A percentile compares a stretch with the other conserved stretches of the same genome.
These are phyloP conservation scores for Dipodascopsis tothii DNA, from an alignment of 805 yeast species.

Conservation along the genomic window DNA sequence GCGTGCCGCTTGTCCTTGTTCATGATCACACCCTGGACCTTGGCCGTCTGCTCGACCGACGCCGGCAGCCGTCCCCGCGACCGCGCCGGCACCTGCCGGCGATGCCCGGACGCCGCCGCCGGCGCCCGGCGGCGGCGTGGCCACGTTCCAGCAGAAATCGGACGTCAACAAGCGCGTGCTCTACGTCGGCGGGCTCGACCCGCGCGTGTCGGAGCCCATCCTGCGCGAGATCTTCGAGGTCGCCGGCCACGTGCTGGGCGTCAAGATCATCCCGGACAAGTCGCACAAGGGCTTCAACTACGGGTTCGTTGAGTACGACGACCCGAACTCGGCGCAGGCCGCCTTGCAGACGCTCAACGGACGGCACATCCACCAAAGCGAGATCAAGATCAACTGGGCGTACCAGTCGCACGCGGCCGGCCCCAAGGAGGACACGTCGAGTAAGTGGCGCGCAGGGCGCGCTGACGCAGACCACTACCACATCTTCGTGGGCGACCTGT, in stretches of 20 bases:
- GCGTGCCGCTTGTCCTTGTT: constrained; percentile 91
- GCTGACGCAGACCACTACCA: constrained; percentile 45
- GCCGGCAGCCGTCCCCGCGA: neutral
- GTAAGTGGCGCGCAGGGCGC: neutral
- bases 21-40: constrained; percentile 82
- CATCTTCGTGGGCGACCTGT: constrained; percentile 79
- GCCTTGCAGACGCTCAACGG: constrained; percentile 61
- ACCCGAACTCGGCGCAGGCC: constrained; percentile 49
- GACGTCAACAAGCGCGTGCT: constrained; percentile 61
- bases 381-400: constrained; percentile 71
- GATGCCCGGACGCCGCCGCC: neutral
- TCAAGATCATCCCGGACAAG: constrained; percentile 70
- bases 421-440: constrained; percentile 12
- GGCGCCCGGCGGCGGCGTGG: neutral
- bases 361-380: constrained; percentile 43
- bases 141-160: neutral
- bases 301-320: constrained; percentile 72
- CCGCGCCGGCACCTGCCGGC: neutral
- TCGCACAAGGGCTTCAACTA: constrained; percentile 62
- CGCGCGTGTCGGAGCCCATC: constrained; percentile 54
- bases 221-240: constrained; percentile 55
- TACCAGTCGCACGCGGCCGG: constrained; percentile 60
- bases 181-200: constrained; percentile 66
- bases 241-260: constrained; percentile 53
- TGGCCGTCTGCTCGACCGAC: constrained; percentile 68